Evolutionary conservation across 1,139 yeast genomes (phyloP), one percentile per base, ranked within the genome.

Genomic region (Pichia kudriavzevii): DNA sequence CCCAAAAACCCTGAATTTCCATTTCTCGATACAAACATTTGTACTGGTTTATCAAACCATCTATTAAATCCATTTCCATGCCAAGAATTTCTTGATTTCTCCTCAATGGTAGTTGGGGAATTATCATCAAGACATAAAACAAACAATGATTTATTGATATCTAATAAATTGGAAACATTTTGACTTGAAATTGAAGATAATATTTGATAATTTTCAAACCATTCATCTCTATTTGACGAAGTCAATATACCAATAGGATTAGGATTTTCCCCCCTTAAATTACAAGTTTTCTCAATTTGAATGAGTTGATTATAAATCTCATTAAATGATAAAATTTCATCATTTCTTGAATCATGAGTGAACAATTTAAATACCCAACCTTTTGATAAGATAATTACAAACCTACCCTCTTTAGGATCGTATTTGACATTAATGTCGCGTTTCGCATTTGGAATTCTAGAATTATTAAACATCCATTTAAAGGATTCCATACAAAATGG

Each of bases 401-500:
- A 85, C 54, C 79, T 73, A 61, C 84, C 75, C 42, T 76, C 77
- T 30, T 55, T 46, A 11, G 69, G 67, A 28, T 66, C 63, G 50
- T 57, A 75, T 33, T 46, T 54, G 30, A 69, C 65, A 52, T 78
- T 80, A 50, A 70, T 71, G 51, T 78, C 85, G 30, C 72, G 58
- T 13, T 66, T 66, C 26, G 66, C 67, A 36, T 69, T 72, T 17
- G 96, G 95, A 33, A 83, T 72, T 55, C 97, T 73, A 41, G 84
- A 74, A 56, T 81, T 83, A 66, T 87, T 85, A 67, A 91, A 91
- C 95, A 91, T 82, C 66, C 77, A 75, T 54, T 73, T 75, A 72
- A 84, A 88, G 25, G 94, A 81, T 59, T 85, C 88, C 97, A 88
- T 88, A 63, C 96, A 88, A 58, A 74, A 79, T 16, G 97, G 95